Evolutionary conservation across 768 basidiomycete species (phyloP), one percentile per base, ranked within the genome.

Genomic region (Leucosporidium creatinivorum): DNA sequence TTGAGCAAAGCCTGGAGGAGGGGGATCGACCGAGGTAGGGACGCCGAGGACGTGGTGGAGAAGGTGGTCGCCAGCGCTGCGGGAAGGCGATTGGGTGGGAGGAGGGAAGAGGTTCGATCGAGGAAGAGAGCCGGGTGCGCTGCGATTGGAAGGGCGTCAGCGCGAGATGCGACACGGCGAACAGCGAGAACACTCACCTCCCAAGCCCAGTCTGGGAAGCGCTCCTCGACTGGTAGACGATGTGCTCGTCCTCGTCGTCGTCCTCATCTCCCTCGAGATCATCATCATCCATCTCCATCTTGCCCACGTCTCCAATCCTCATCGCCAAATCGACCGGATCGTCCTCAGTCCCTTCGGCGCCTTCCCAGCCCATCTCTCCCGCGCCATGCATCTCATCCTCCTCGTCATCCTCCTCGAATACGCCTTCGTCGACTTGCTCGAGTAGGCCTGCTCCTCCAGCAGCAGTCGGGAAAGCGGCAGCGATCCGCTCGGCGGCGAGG

Each of bases 261-360:
- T 85, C 83, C 1, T 83, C 83, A 5, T 44, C 39, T 10, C 39
- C 39, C 39, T 44, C 39, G 15, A 44, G 13, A n/a, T 84, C 83
- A 8, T 80, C 79, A 18, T 79, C 79, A 49, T 79, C 79, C 13
- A 83, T 73, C 33, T 79, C 82, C 74, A 83, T 78, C 31, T 83
- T 79, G 74, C 89, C 86, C 7, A 85, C 88, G 17, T 86, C 84
- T 17, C 77, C 79, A 3, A 80, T 78, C 30, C 81, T 69, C 82
- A 82, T 82, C 15, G 81, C 82, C 54, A 80, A 67, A 62, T 80
- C 83, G 44, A 96, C 83, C 0, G 88, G 85, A 74, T 94, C 94
- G 69, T 91, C 89, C 56, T 91, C 90, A 2, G 88, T 89, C 51
- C 82, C 84, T 15, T 85, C 87, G 31, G 86, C 85, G 72, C 39